Evolutionary conservation across 2,329 filamentous ascomycete genomes (phyloP).

Genomic region (Rhynchosporium secalis): DNA sequence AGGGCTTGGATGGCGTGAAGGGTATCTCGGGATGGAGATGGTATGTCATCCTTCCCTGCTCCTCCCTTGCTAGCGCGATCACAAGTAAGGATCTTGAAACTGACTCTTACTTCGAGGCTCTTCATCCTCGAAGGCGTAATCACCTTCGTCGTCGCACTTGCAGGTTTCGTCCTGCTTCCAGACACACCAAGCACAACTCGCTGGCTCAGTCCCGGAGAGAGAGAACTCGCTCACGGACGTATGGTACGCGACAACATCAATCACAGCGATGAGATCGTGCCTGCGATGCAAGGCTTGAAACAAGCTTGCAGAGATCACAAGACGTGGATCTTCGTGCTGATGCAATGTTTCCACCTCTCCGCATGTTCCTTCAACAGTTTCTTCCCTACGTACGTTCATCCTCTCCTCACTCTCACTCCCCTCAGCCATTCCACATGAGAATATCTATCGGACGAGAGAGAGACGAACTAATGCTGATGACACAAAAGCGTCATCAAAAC

Average conservation of each 20-base stretch:
- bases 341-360: conserved; percentile 42
- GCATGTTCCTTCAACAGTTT: conserved; percentile 48
- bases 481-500: conserved; percentile 43
- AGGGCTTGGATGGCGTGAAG: conserved; percentile 38
- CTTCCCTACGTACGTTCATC: conserved; percentile 47
- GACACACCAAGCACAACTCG: conserved; percentile 43
- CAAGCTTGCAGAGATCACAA: conserved; percentile 32
- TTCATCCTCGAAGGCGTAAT: conserved; percentile 45
- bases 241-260: conserved; percentile 48
- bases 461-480: neutral
- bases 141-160: conserved; percentile 40
- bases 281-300: conserved; percentile 44
- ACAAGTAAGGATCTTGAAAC: neutral
- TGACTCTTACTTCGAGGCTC: conserved; percentile 23
- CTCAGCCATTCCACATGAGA: no score
- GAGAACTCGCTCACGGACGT: conserved; percentile 46
- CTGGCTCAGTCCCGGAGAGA: conserved; percentile 42
- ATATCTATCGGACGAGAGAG: neutral
- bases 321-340: conserved; percentile 25
- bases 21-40: conserved; percentile 46
- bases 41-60: conserved; percentile 17
- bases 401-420: no score
- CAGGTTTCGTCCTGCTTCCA: conserved; percentile 41
- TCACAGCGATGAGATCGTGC: conserved; percentile 37
- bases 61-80: no score